Evolutionary conservation across 495 filamentous ascomycete genomes (phyloP), one percentile per base, ranked within the genome.

Genomic region (Margaritispora aquatica): DNA sequence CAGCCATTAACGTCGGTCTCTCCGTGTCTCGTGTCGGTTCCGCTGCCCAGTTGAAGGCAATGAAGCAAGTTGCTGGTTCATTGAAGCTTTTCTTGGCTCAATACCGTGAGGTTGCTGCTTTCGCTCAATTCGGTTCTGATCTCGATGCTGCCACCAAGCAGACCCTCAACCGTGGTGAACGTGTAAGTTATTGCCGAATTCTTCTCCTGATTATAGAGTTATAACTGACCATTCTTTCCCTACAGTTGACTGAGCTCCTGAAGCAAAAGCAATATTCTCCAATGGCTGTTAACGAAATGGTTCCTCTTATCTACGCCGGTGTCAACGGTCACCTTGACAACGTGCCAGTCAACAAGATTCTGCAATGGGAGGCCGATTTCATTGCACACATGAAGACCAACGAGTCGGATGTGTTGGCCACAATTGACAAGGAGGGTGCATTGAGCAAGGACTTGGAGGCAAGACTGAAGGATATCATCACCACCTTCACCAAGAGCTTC

Each of bases 211-310:
- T 62, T 31, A 55, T n/a, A 49, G 5, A 36, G 26, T 34, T 9
- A 41, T 19, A 24, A 38, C 50, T 44, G 22, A 36, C 9, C 38
- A 17, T 38, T 34, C 22, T 65, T 47, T 75, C n/a, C 29, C 5
- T 7, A 34, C 15, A 83, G 80, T 80, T 84, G 71, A 97, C 92
- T 65, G 92, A 97, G 84, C 89, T 97, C 67, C 90, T 97, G 71
- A 98, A 97, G 88, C 94, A 98, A 84, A 97, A 96, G 88, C 94
- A 98, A 81, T 98, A 97, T 85, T 86, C 85, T 36, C 94, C 94
- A 68, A 97, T 97, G 94, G 89, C 90, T 68, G 94, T 97, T 68
- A 89, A 92, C 82, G 94, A 97, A 79, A 97, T 97, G 92, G 94
- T 98, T 80, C 94, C 94, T 64, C 86, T 98, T 63, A 97, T 98